phyloP scores from a whole-genome alignment of 805 yeast genomes.

The Metschnikowia lochheadii region DNA sequence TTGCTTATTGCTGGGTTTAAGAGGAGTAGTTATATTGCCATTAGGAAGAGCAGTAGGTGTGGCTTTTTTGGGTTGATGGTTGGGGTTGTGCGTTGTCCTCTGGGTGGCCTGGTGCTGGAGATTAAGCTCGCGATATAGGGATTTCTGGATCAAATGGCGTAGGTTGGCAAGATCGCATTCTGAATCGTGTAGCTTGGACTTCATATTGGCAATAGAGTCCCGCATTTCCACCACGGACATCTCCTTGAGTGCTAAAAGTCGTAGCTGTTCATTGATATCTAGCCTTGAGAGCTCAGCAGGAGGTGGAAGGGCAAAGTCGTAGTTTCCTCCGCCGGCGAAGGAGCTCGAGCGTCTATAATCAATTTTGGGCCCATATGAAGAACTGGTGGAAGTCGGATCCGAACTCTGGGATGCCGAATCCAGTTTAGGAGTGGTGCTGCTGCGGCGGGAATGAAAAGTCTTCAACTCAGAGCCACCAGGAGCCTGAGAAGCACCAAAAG shows the following conservation, averaged over 20 bases:
- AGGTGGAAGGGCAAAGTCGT: conserved; percentile 31
- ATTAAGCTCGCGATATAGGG: conserved; percentile 40
- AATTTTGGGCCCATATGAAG: not conserved
- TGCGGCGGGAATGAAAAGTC: conserved; percentile 4
- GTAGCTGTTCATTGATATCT: conserved; percentile 49
- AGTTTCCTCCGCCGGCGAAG: not conserved
- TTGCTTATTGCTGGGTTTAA: not conserved
- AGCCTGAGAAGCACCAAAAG: not conserved
- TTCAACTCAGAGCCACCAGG: not conserved
- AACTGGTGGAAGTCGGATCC: not conserved
- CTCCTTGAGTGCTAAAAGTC: conserved; percentile 64
- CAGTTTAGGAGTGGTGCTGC: not conserved
- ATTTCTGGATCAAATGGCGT: conserved; percentile 44
- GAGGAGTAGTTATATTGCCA: not conserved
- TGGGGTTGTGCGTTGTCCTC: not conserved
- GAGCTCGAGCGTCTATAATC: not conserved
- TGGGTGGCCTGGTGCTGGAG: conserved; percentile 2
- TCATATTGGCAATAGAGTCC: conserved; percentile 47
- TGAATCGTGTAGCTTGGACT: conserved; percentile 35
- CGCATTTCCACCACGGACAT: conserved; percentile 63
- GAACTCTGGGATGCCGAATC: not conserved
- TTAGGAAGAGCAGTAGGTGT: not conserved
- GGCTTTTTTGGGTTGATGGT: not conserved
- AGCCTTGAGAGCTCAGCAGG: conserved; percentile 23
- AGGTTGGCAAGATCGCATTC: conserved; percentile 49